Base-by-base conservation (phyloP, 192 early-diverging fungal genomes). In the Coemansia interrupta region DNA sequence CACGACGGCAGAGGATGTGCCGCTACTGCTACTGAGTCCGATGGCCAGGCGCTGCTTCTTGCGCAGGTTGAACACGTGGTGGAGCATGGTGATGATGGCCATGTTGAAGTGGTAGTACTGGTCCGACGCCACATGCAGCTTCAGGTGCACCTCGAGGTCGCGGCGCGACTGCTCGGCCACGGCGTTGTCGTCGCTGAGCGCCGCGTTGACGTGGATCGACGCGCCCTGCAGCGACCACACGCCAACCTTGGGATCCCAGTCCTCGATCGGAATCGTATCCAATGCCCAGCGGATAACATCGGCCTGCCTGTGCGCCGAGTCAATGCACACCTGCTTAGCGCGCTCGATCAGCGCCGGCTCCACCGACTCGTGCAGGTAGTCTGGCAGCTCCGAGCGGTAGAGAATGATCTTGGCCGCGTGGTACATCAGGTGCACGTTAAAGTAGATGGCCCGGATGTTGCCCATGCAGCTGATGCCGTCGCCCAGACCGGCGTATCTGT, bases 71-170 rank as follows among this genome's bases (percentile, higher is more conserved):
- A 73, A 73, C 11, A 79, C 63, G 28, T 68, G 70, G 58, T 79
- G 77, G 42, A 79, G 77, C 67, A 79, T 73, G 2, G 77, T 79
- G 17, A 79, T 72, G 4, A 79, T 73, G 18, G 70, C 71, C 77
- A 79, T 79, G 60, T 79, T 79, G 51, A 73, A 79, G 54, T 79
- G 71, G 56, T 79, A 79, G 57, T 70, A 73, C 64, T 79, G 62
- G 60, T 73, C 77, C 14, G 77, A 65, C 13, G 66, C 67, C 18
- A 79, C 70, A 36, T 79, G 77, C 36, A 79, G 60, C 41, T 66
- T 73, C 41, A 79, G 44, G 26, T 79, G 77, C 2, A 70, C 68
- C 40, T 79, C 77, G 5, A 79, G 64, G 32, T 79, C 77, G 22
- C 60, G 54, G 39, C 71, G 71, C n/a, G 70, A 69, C 56, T 70